These are phyloP conservation scores for Paraleonurus japonicus DNA, from an alignment of 257 asterid species.

Conservation along the genomic window DNA sequence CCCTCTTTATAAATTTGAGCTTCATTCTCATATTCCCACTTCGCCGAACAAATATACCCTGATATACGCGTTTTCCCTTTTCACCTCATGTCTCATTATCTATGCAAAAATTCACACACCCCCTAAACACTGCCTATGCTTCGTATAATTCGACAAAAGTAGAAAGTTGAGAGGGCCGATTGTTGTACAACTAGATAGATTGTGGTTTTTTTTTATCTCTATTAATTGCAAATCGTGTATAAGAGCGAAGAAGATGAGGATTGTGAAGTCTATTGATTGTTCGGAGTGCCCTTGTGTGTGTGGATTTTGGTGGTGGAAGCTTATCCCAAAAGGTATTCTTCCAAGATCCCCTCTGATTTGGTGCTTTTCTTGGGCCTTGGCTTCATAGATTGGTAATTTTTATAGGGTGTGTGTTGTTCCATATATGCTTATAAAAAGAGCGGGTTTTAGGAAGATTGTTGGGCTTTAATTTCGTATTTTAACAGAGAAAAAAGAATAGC, in stretches of 20 bases:
- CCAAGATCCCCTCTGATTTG: constrained; percentile 95
- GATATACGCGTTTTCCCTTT: constrained; percentile 32
- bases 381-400: constrained; percentile 90
- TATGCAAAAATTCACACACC: constrained; percentile 14
- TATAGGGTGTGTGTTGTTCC: not conserved
- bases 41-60: not conserved
- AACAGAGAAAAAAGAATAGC: not conserved
- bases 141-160: constrained; percentile 12
- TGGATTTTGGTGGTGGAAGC: constrained; percentile 89
- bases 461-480: not conserved
- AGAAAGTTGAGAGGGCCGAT: constrained; percentile 15
- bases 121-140: not conserved
- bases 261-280: constrained; percentile 57
- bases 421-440: not conserved
- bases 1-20: constrained; percentile 15
- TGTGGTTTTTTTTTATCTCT: not conserved
- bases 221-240: not conserved
- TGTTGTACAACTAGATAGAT: constrained; percentile 11
- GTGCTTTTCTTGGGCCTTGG: constrained; percentile 96
- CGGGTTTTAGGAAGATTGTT: constrained; percentile 2
- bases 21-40: constrained; percentile 6
- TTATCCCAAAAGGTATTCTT: constrained; percentile 95
- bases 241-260: constrained; percentile 39
- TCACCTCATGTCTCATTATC: constrained; percentile 27
- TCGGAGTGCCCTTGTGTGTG: constrained; percentile 47